Conservation (phyloP, 306 rosid genomes). For the Astragalus membranaceus region DNA sequence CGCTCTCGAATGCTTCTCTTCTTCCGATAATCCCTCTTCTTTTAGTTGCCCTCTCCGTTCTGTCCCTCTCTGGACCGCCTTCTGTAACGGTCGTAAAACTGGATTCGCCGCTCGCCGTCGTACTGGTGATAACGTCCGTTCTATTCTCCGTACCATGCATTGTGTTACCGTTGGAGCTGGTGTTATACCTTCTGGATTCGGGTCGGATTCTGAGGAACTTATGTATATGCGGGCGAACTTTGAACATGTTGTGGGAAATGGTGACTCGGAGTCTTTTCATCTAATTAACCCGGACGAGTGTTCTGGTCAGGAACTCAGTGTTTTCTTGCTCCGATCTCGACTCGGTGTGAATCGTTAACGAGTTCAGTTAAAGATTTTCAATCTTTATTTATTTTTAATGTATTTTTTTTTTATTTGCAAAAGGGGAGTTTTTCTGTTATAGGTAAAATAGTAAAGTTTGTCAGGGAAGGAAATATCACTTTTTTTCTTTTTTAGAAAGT, state of each 20-base stretch:
- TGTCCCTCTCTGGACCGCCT: conserved; percentile 64
- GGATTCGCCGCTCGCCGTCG: conserved; percentile 64
- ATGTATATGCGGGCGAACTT: conserved; percentile 86
- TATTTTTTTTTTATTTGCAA: neutral
- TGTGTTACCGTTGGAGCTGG: conserved; percentile 88
- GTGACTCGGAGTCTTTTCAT: conserved; percentile 82
- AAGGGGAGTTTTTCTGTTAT: neutral
- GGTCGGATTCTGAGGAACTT: conserved; percentile 50
- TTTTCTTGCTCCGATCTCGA: conserved; percentile 79
- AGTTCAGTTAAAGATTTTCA: neutral
- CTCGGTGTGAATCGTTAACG: conserved; percentile 23
- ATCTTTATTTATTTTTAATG: neutral
- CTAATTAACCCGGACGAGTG: conserved; percentile 87
- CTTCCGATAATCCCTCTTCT: conserved; percentile 23
- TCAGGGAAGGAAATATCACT: neutral
- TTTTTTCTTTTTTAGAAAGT: neutral
- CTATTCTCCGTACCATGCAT: conserved; percentile 63
- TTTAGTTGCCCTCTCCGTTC: conserved; percentile 50
- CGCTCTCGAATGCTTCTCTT: conserved; percentile 54
- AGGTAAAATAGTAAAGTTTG: neutral
- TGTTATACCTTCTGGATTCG: conserved; percentile 52
- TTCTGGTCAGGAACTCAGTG: conserved; percentile 83
- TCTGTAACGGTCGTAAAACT: conserved; percentile 59
- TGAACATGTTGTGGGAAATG: conserved; percentile 84
- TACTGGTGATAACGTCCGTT: conserved; percentile 40